Evolutionary conservation across 208 protist species (phyloP).

Genomic region (Leishmania arabica): DNA sequence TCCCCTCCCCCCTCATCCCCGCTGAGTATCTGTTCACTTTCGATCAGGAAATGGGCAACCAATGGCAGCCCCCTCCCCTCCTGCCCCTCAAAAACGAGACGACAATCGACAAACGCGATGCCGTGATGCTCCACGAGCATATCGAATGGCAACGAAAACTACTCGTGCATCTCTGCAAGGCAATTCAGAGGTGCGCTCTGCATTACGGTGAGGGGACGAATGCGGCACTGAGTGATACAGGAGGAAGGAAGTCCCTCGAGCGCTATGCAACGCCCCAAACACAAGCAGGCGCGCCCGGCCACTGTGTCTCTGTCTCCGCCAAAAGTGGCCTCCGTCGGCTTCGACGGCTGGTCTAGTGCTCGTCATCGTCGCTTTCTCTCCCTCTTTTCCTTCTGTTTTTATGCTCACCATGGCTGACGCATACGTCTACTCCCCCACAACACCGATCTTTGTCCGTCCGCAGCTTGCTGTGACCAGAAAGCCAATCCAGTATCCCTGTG

Average conservation of each 20-base stretch:
- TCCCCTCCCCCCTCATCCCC: neutral
- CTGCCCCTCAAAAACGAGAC: neutral
- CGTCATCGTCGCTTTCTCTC: constrained; percentile 1
- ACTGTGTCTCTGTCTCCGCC: neutral
- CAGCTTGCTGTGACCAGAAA: neutral
- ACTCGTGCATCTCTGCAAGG: neutral
- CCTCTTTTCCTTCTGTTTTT: neutral
- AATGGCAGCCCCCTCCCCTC: too few species aligned
- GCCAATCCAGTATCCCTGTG: neutral
- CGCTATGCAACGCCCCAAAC: neutral
- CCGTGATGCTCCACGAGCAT: neutral
- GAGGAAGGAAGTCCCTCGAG: neutral
- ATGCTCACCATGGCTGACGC: neutral
- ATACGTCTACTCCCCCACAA: neutral
- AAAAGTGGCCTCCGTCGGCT: neutral
- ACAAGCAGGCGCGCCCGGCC: neutral
- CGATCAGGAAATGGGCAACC: neutral
- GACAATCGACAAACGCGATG: neutral
- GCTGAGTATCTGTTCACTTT: neutral
- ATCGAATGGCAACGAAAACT: neutral
- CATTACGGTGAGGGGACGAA: neutral
- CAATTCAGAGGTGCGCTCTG: neutral
- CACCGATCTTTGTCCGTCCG: neutral
- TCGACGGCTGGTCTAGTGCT: neutral
- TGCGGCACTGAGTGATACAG: neutral